Percentiles rank a stretch among this genome's conserved stretches.
Conservation (phyloP, 208 protist genomes). For the Crithidia brevicula region DNA sequence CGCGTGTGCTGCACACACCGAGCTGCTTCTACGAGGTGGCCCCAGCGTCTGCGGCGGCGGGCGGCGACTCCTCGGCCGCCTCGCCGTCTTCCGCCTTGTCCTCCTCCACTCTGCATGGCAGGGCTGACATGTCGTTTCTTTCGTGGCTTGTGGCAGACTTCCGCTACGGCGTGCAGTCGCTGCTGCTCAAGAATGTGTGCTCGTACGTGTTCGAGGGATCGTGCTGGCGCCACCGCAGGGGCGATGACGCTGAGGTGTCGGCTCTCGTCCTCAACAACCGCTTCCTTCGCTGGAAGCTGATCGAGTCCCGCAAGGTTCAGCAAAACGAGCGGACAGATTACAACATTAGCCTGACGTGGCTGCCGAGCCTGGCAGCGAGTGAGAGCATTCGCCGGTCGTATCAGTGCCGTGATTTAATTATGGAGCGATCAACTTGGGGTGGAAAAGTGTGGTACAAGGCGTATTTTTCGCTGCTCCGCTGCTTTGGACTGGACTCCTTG, state of each 20-base stretch:
- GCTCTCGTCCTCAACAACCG: constrained; percentile 65
- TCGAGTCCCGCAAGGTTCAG: constrained; percentile 28
- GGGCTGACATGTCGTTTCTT: constrained; percentile 19
- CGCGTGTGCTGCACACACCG: constrained; percentile 59
- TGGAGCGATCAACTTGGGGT: constrained; percentile 46
- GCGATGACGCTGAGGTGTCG: constrained; percentile 36
- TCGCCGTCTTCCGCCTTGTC: not conserved
- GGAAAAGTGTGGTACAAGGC: constrained; percentile 64
- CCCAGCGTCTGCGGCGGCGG: not conserved
- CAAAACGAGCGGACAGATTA: constrained; percentile 28
- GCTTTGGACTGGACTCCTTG: constrained; percentile 32
- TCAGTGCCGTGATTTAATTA: constrained; percentile 51
- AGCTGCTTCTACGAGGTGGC: constrained; percentile 62
- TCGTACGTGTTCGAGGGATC: constrained; percentile 52
- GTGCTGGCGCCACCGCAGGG: constrained; percentile 40
- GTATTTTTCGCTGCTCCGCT: constrained; percentile 64
- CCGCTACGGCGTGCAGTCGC: constrained; percentile 38
- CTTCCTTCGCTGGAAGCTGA: constrained; percentile 63
- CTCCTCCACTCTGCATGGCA: constrained; percentile 1
- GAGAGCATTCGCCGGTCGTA: constrained; percentile 54
- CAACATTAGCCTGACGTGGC: constrained; percentile 36
- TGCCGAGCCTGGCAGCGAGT: constrained; percentile 36
- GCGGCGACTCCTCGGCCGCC: not conserved
- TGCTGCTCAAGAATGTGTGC: constrained; percentile 48
- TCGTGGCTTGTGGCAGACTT: constrained; percentile 35